These are phyloP conservation scores for Pseudogymnoascus sp. DNA, from an alignment of 2,329 filamentous ascomycete genomes.

Conservation along the genomic window DNA sequence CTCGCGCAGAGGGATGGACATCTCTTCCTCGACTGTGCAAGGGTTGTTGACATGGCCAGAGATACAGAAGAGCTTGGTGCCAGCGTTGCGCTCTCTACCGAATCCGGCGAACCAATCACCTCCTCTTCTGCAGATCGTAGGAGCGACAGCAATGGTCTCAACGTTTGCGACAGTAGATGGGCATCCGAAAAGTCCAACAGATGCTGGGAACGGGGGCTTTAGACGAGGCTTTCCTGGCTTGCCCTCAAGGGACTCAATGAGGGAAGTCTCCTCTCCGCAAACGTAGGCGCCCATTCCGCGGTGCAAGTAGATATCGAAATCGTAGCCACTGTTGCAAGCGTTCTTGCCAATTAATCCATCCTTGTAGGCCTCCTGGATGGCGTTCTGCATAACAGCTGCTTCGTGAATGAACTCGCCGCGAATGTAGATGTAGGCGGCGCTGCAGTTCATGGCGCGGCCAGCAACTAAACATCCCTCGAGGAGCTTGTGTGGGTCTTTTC, in stretches of 20 bases:
- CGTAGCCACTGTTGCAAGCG: slow-evolving; percentile 91
- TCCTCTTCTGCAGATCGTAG: slow-evolving; percentile 90
- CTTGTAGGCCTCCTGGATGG: slow-evolving; percentile 96
- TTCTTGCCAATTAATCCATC: slow-evolving; percentile 97
- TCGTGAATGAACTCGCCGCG: slow-evolving; percentile 97
- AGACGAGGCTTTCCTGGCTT: slow-evolving; percentile 97
- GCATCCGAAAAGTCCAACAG: slow-evolving; percentile 95
- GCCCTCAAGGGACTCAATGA: slow-evolving; percentile 96
- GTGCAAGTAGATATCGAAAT: slow-evolving; percentile 96
- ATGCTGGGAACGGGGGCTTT: slow-evolving; percentile 96
- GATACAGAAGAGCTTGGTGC: slow-evolving; percentile 97
- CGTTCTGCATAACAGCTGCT: slow-evolving; percentile 83
- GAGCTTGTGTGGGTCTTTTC: slow-evolving; percentile 98
- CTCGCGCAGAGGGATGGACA: slow-evolving; percentile 93
- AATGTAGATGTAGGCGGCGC: slow-evolving; percentile 98
- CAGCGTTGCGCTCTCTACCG: slow-evolving; percentile 90
- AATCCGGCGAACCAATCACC: slow-evolving; percentile 89
- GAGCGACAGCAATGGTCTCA: slow-evolving; percentile 90
- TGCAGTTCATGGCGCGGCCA: slow-evolving; percentile 97
- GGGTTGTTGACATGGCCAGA: slow-evolving; percentile 99
- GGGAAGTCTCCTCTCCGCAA: slow-evolving; percentile 94
- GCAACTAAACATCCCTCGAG: slow-evolving; percentile 94
- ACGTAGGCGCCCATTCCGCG: slow-evolving; percentile 96
- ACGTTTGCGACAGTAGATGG: slow-evolving; percentile 97
- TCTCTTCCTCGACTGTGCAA: slow-evolving; percentile 96